These are phyloP conservation scores for Phytopythium mirpurense DNA, from an alignment of 352 stramenopile species.

Conservation along the genomic window DNA sequence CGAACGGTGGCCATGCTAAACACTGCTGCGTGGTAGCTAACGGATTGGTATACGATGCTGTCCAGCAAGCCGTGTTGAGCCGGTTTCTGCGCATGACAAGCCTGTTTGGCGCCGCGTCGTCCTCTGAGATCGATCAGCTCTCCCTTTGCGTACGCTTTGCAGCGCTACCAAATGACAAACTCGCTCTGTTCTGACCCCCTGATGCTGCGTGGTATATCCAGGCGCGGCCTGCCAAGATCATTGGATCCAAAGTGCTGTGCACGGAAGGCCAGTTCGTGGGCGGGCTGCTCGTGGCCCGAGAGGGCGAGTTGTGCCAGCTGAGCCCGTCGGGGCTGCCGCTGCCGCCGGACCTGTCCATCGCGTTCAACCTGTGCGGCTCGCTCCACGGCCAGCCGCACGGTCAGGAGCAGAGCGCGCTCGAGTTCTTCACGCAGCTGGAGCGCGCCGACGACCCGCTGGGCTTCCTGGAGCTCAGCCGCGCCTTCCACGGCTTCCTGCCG, in stretches of 20 bases:
- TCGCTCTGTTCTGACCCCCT: not conserved
- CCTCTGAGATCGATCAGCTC: constrained; percentile 23
- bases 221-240: constrained; percentile 33
- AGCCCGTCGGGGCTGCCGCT: constrained; percentile 27
- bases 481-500: constrained; percentile 50
- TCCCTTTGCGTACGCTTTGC: constrained; percentile 18
- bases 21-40: not conserved
- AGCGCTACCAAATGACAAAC: not conserved
- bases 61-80: constrained; percentile 20
- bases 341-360: constrained; percentile 38
- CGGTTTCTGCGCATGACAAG: constrained; percentile 37
- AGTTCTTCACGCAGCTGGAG: constrained; percentile 62
- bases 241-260: constrained; percentile 48
- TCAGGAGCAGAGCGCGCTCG: constrained; percentile 18
- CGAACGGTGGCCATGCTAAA: not conserved
- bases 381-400: constrained; percentile 19
- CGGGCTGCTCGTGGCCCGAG: constrained; percentile 41
- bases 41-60: no score
- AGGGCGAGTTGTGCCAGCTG: constrained; percentile 48
- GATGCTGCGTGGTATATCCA: constrained; percentile 7
- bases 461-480: constrained; percentile 37
- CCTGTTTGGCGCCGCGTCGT: constrained; percentile 27
- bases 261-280: constrained; percentile 50
- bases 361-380: constrained; percentile 44
- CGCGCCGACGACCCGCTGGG: constrained; percentile 33